Conservation (phyloP, 768 basidiomycete genomes). For the Sutorius australiensis region DNA sequence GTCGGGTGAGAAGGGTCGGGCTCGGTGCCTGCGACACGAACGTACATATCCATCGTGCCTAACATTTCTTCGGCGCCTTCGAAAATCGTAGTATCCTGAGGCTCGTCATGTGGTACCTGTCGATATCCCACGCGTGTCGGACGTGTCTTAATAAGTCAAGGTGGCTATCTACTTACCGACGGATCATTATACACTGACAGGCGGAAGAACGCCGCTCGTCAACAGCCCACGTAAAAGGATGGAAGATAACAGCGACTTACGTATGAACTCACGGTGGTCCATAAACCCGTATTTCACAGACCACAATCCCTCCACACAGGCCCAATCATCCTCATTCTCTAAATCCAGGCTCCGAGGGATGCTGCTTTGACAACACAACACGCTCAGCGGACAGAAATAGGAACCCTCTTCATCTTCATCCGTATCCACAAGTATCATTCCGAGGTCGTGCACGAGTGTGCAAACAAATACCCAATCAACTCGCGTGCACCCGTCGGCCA, state of each 20-base stretch:
- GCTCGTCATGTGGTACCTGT: conserved; percentile 29
- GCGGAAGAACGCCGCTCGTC: background rate
- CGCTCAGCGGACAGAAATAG: conserved; percentile 40
- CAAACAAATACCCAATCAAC: conserved; percentile 62
- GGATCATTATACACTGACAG: conserved; percentile 47
- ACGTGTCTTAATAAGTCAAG: background rate
- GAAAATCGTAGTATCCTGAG: conserved; percentile 46
- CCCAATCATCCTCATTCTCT: conserved; percentile 30
- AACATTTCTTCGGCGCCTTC: conserved; percentile 50
- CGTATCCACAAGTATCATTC: conserved; percentile 47
- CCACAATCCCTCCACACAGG: conserved; percentile 55
- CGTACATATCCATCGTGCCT: conserved; percentile 44
- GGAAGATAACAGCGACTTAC: conserved; percentile 37
- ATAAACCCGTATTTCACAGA: conserved; percentile 61
- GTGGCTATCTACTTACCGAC: conserved; percentile 17
- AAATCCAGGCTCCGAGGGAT: conserved; percentile 39
- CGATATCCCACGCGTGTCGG: conserved; percentile 1
- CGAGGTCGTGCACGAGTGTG: conserved; percentile 53
- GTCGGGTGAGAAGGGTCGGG: conserved; percentile 46
- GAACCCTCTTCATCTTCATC: conserved; percentile 32
- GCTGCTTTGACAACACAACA: conserved; percentile 52
- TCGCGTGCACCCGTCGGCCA: conserved; percentile 37
- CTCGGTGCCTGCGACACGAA: conserved; percentile 41
- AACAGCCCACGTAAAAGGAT: background rate
- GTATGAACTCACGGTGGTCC: conserved; percentile 61